These are phyloP conservation scores for Penicillium manginii DNA, from an alignment of 495 filamentous ascomycete genomes.

Conservation along the genomic window DNA sequence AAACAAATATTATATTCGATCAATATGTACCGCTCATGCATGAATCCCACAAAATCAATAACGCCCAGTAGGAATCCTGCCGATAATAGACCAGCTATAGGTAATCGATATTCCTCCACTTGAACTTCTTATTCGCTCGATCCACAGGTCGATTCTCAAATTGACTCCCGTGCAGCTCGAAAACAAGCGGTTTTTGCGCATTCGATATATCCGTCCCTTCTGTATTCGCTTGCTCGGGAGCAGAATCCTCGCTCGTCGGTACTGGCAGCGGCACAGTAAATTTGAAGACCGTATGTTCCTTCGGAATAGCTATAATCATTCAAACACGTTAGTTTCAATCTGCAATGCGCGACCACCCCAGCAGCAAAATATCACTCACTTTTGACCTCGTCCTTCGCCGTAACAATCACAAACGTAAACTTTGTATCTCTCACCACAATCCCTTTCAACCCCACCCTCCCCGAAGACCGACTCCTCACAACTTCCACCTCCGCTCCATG, in stretches of 20 bases:
- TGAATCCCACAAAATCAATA: not conserved
- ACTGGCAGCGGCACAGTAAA: conserved; percentile 64
- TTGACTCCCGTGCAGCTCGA: conserved; percentile 87
- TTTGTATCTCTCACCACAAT: conserved; percentile 89
- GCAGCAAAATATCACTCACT: conserved; percentile 45
- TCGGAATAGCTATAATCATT: conserved; percentile 67
- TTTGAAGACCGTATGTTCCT: conserved; percentile 85
- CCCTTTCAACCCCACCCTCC: conserved; percentile 79
- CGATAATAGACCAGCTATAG: conserved; percentile 49
- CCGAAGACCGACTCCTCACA: conserved; percentile 75
- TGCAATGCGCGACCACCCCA: not conserved
- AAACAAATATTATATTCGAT: not conserved
- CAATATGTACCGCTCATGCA: not conserved
- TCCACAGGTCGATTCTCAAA: conserved; percentile 84
- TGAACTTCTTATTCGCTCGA: conserved; percentile 89
- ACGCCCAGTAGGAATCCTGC: not conserved
- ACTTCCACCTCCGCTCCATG: conserved; percentile 88
- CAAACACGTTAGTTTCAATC: not conserved
- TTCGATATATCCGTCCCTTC: not conserved
- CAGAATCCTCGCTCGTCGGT: conserved; percentile 11
- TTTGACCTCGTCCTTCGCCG: conserved; percentile 61
- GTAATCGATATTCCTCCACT: conserved; percentile 69
- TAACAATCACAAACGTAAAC: conserved; percentile 84
- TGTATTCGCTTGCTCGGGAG: conserved; percentile 17
- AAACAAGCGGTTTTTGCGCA: conserved; percentile 57